phyloP scores from a whole-genome alignment of 257 asterid species.

The Rubia yunnanensis region DNA sequence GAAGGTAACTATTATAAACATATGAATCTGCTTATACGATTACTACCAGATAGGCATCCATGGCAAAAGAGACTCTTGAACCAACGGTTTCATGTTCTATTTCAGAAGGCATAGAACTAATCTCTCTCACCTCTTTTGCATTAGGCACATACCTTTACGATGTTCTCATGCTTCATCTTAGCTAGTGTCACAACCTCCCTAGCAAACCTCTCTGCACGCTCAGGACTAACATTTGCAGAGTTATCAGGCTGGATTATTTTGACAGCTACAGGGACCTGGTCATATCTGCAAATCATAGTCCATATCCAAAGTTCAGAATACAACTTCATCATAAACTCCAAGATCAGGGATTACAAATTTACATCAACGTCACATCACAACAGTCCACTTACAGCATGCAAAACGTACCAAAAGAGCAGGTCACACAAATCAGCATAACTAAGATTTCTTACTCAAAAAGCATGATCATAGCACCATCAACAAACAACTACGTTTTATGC shows the following conservation, averaged over 20 bases:
- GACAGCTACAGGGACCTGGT: slow-evolving; percentile 40
- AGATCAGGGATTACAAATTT: not conserved
- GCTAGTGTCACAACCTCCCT: slow-evolving; percentile 49
- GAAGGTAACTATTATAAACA: not conserved
- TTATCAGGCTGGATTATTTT: slow-evolving; percentile 41
- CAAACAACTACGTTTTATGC: not conserved
- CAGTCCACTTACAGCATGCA: not conserved
- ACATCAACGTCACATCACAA: not conserved
- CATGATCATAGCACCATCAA: not conserved
- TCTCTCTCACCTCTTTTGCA: not conserved
- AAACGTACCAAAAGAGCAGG: not conserved
- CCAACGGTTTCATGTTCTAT: not conserved
- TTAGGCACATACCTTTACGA: slow-evolving; percentile 38
- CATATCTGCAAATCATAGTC: slow-evolving; percentile 33
- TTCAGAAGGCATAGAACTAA: not conserved
- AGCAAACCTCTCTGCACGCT: slow-evolving; percentile 32
- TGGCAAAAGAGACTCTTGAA: not conserved
- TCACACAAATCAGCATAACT: not conserved
- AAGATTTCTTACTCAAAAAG: not conserved
- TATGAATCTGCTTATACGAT: not conserved
- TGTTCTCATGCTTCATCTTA: slow-evolving; percentile 47
- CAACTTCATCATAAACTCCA: not conserved
- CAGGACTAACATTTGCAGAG: slow-evolving; percentile 31
- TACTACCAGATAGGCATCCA: not conserved
- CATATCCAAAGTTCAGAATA: slow-evolving; percentile 5